A percentile compares a stretch with the other conserved stretches of the same genome.
These are phyloP conservation scores for Priceomyces haplophilus DNA, from an alignment of 805 yeast genomes.

Conservation along the genomic window DNA sequence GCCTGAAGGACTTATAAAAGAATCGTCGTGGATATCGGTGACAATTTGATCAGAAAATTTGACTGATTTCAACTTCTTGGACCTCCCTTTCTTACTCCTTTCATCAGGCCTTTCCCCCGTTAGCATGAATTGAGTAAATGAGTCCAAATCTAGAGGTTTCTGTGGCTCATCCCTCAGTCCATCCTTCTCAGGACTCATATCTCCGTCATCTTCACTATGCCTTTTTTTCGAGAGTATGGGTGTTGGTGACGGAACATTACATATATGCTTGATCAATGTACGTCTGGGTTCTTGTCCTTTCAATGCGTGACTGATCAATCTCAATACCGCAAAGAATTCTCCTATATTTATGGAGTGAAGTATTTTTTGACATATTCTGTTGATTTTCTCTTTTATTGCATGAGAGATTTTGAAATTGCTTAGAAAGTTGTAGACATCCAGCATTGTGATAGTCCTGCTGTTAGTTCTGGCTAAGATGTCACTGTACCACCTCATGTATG, in stretches of 20 bases:
- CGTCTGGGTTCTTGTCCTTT: constrained; percentile 53
- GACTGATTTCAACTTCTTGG: constrained; percentile 54
- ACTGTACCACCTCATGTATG: constrained; percentile 92
- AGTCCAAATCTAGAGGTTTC: constrained; percentile 70
- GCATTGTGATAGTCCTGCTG: constrained; percentile 60
- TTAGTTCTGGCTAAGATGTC: constrained; percentile 73
- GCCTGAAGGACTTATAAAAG: constrained; percentile 16
- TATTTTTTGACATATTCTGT: constrained; percentile 49
- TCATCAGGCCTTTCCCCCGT: constrained; percentile 73
- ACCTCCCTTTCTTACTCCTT: constrained; percentile 33
- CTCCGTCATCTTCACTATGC: constrained; percentile 42
- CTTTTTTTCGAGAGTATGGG: constrained; percentile 68
- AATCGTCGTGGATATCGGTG: constrained; percentile 37
- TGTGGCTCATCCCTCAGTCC: constrained; percentile 4
- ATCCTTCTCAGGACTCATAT: constrained; percentile 19
- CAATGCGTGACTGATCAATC: constrained; percentile 74
- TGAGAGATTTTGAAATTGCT: constrained; percentile 68
- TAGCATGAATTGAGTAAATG: constrained; percentile 77
- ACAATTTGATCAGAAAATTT: constrained; percentile 69
- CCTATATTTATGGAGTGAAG: constrained; percentile 71
- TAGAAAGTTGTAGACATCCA: constrained; percentile 77
- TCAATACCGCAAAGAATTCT: constrained; percentile 82
- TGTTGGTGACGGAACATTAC: constrained; percentile 76
- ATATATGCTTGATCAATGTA: constrained; percentile 47
- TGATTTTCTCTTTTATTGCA: constrained; percentile 48